Evolutionary conservation across 768 basidiomycete species (phyloP).

Genomic region (Russula vinacea): DNA sequence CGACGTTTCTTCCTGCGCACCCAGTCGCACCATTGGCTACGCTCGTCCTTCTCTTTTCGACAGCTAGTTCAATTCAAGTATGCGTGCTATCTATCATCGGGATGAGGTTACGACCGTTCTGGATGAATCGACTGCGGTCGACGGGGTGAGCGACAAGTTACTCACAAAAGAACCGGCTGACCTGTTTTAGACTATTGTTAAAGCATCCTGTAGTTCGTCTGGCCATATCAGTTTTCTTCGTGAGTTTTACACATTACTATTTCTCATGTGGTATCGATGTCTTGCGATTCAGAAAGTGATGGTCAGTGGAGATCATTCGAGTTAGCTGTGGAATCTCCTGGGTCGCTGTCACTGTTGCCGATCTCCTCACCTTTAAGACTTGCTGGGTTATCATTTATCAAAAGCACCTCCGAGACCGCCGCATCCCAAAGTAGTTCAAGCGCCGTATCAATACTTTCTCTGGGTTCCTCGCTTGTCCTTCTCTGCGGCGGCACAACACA

Average conservation of each 20-base stretch:
- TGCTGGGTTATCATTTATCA: constrained; percentile 23
- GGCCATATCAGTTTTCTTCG: constrained; percentile 37
- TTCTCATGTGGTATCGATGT: not conserved
- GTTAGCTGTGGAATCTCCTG: constrained; percentile 23
- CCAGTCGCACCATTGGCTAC: constrained; percentile 19
- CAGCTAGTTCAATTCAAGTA: constrained; percentile 18
- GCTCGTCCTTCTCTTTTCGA: constrained; percentile 27
- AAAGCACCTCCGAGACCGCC: constrained; percentile 2
- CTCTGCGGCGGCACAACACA: constrained; percentile 46
- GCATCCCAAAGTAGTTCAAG: constrained; percentile 2
- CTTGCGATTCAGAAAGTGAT: constrained; percentile 39
- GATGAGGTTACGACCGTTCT: constrained; percentile 11
- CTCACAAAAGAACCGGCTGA: not conserved
- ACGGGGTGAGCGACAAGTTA: constrained; percentile 11
- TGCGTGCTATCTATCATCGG: constrained; percentile 29
- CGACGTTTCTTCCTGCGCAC: constrained; percentile 34
- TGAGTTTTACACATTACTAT: constrained; percentile 24
- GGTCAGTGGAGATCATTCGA: constrained; percentile 45
- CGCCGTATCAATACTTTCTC: constrained; percentile 44
- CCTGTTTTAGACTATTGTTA: constrained; percentile 31
- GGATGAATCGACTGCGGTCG: constrained; percentile 11
- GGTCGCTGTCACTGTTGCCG: not conserved
- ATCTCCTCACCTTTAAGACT: constrained; percentile 16
- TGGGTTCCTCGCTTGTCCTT: constrained; percentile 58
- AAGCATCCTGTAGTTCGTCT: constrained; percentile 35